Evolutionary conservation across 176 grass and related monocot genomes (phyloP), one percentile per base, ranked within the genome.

Genomic region (Raddia distichophylla): DNA sequence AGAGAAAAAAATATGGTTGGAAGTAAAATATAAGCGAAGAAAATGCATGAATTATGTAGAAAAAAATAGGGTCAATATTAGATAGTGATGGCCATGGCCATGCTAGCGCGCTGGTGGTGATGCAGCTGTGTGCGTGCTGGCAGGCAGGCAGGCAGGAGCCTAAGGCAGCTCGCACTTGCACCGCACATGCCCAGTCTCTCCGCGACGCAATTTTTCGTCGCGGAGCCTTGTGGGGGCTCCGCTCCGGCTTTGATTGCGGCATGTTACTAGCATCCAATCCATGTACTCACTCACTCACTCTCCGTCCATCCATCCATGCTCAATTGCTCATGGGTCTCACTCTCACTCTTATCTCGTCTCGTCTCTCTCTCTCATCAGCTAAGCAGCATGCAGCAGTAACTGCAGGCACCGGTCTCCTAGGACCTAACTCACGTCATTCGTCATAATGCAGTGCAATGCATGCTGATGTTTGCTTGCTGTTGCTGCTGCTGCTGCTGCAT

Each of bases 361-460:
- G 37, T 40, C 37, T 5, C 37, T 40, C n/a, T n/a, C 37, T 40
- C 27, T 27, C 27, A 27, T 27, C 37, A 40, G 37, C 37, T 40
- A 40, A 40, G 37, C 37, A 40, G 8, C 46, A 48, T 48, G 37
- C 9, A 3, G 58, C 5, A 44, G 22, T 64, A 77, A 42, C 57
- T 32, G 49, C 58, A 54, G 64, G 64, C 69, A 70, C 79, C 19
- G 60, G 78, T 82, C 71, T 87, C 71, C 43, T 77, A 62, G 64
- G 78, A 76, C 64, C 57, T 46, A 71, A 49, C 80, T 17, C 50
- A 9, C 17, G 74, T 65, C 56, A 77, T 50, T 71, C 77, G 57
- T 82, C 7, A 40, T 18, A 46, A 63, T 80, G 49, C 32, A 14
- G 27, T 27, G 27, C 27, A 7, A 47, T 10, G 58, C 19, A 11